Conservation (phyloP, 768 basidiomycete species). For the Termitomyces sp. region DNA sequence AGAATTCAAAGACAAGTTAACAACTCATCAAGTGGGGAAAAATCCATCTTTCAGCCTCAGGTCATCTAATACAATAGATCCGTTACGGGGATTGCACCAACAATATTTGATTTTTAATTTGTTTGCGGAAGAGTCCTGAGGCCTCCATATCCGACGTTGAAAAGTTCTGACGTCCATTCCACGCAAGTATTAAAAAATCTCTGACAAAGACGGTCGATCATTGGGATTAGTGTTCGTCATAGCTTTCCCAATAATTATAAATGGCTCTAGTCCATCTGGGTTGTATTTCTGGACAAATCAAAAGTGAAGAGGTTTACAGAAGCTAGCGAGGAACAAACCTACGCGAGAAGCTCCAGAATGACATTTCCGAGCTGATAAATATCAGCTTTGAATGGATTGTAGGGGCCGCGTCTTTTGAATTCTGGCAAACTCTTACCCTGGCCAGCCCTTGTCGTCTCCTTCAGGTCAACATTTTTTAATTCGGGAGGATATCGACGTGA, state of each 20-base stretch:
- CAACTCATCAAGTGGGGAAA: not conserved
- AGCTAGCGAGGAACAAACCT: not conserved
- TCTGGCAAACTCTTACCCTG: conserved; percentile 5
- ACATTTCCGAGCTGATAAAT: not conserved
- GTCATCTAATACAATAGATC: not conserved
- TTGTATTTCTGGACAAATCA: not conserved
- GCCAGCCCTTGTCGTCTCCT: not conserved
- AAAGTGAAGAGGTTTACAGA: not conserved
- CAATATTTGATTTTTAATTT: not conserved
- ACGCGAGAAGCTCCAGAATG: not conserved
- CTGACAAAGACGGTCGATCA: not conserved
- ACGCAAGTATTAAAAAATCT: not conserved
- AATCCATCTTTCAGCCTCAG: not conserved
- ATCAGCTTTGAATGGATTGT: conserved; percentile 7
- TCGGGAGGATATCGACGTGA: not conserved
- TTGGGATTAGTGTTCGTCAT: not conserved
- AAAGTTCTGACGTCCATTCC: not conserved
- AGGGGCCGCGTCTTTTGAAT: not conserved
- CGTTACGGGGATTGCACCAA: not conserved
- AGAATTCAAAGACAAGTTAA: not conserved
- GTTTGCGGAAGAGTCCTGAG: not conserved
- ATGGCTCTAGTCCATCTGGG: not conserved
- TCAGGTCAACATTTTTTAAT: not conserved
- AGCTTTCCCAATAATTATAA: not conserved
- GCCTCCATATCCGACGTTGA: not conserved